A percentile compares a stretch with the other conserved stretches of the same genome.
These are phyloP conservation scores for Coemansia aciculifera DNA, from an alignment of 192 early-diverging fungal genomes.

Conservation along the genomic window DNA sequence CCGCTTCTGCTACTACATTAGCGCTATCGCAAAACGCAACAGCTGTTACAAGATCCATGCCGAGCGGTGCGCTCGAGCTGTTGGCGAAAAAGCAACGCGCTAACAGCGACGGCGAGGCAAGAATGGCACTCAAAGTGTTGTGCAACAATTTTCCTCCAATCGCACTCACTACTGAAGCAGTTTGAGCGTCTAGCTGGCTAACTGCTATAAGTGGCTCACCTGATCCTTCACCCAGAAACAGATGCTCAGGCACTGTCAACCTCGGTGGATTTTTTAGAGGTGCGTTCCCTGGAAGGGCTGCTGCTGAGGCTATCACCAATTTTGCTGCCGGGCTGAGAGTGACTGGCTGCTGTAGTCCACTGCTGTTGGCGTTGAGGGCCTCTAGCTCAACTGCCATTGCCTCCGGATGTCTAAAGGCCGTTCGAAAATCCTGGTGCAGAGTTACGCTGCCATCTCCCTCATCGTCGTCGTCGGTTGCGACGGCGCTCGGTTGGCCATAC, in stretches of 20 bases:
- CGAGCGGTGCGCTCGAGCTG: neutral
- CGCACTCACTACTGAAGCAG: slow-evolving; percentile 19
- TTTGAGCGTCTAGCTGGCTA: slow-evolving; percentile 27
- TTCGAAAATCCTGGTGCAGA: neutral
- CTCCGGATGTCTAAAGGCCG: neutral
- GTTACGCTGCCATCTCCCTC: neutral
- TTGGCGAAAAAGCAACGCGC: slow-evolving; percentile 21
- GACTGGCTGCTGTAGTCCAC: slow-evolving; percentile 1
- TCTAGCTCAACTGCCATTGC: neutral
- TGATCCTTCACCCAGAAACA: neutral
- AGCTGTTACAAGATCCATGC: slow-evolving; percentile 30
- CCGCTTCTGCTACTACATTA: neutral
- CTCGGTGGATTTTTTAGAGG: neutral
- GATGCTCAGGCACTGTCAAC: neutral
- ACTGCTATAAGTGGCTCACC: slow-evolving; percentile 27
- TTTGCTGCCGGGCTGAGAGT: slow-evolving; percentile 1
- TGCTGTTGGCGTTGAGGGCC: slow-evolving; percentile 1
- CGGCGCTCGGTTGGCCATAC: neutral
- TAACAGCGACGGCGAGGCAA: slow-evolving; percentile 24
- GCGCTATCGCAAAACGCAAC: slow-evolving; percentile 17
- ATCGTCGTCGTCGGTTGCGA: slow-evolving; percentile 1
- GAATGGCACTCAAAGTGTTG: slow-evolving; percentile 29
- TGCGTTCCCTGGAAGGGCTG: neutral
- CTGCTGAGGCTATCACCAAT: neutral
- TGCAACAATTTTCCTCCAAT: slow-evolving; percentile 27